Evolutionary conservation across 805 yeast genomes (phyloP).

Genomic region (Metschnikowia proteae): DNA sequence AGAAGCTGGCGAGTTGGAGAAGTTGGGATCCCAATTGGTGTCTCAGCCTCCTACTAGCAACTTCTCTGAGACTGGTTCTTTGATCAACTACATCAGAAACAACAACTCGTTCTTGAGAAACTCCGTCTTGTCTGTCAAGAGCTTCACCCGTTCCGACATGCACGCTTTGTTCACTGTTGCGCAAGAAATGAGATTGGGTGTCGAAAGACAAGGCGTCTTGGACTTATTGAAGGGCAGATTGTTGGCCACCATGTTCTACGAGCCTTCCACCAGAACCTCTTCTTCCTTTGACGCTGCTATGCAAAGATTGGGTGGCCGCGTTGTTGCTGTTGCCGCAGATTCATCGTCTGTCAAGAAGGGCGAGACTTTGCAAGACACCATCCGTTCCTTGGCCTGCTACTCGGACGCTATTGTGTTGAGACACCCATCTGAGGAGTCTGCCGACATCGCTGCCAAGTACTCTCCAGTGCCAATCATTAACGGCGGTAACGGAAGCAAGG

Average conservation of each 20-base stretch:
- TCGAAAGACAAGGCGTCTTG: slow-evolving; percentile 92
- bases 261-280: slow-evolving; percentile 96
- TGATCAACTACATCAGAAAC: slow-evolving; percentile 69
- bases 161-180: slow-evolving; percentile 95
- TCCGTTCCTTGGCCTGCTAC: slow-evolving; percentile 91
- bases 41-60: slow-evolving; percentile 70
- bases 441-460: slow-evolving; percentile 90
- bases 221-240: slow-evolving; percentile 88
- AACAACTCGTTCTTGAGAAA: slow-evolving; percentile 89
- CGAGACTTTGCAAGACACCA: slow-evolving; percentile 94
- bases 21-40: slow-evolving; percentile 63
- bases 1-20: slow-evolving; percentile 45
- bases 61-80: slow-evolving; percentile 72
- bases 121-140: slow-evolving; percentile 83
- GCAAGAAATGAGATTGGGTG: slow-evolving; percentile 95
- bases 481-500: slow-evolving; percentile 97
- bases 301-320: slow-evolving; percentile 99
- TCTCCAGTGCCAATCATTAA: slow-evolving; percentile 96
- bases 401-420: slow-evolving; percentile 96
- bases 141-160: slow-evolving; percentile 81
- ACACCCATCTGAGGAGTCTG: slow-evolving; percentile 91
- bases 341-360: slow-evolving; percentile 97
- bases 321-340: slow-evolving; percentile 77
- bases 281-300: slow-evolving; percentile 98
- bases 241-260: slow-evolving; percentile 92